Conservation (phyloP, 768 basidiomycete species). For the Tulasnella sp. region DNA sequence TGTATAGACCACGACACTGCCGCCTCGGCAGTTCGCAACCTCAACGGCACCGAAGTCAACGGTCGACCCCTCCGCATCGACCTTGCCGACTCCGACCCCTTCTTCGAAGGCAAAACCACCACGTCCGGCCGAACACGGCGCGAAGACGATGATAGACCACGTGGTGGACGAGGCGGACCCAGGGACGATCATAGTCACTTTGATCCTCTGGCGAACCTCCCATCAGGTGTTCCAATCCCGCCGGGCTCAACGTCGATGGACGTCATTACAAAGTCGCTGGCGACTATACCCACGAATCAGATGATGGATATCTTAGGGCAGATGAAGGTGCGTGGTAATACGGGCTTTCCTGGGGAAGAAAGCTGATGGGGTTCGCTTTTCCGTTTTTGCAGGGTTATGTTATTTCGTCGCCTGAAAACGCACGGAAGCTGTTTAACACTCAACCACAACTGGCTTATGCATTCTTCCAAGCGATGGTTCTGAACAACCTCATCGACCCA, state of each 20-base stretch:
- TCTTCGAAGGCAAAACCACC: conserved; percentile 82
- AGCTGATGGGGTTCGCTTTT: too few relatives aligned
- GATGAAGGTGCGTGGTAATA: conserved; percentile 69
- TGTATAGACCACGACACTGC: conserved; percentile 90
- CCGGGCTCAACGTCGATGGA: conserved; percentile 64
- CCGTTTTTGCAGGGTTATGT: conserved; percentile 61
- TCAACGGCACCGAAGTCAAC: conserved; percentile 84
- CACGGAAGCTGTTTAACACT: conserved; percentile 57
- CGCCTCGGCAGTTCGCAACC: conserved; percentile 84
- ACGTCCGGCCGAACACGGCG: conserved; percentile 40
- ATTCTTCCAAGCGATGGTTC: conserved; percentile 82
- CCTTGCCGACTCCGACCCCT: conserved; percentile 84
- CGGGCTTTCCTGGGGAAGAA: not conserved
- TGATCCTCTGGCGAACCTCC: conserved; percentile 55
- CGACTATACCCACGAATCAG: conserved; percentile 68
- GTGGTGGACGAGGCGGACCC: conserved; percentile 13
- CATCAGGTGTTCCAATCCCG: conserved; percentile 61
- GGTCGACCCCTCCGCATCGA: conserved; percentile 91
- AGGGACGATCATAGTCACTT: conserved; percentile 21
- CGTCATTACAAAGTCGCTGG: conserved; percentile 74
- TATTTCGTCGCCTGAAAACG: conserved; percentile 82
- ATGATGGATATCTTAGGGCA: conserved; percentile 91
- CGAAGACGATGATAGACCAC: conserved; percentile 29
- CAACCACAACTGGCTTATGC: conserved; percentile 95
- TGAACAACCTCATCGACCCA: conserved; percentile 89